These are phyloP conservation scores for Phaeotremella fagi DNA, from an alignment of 768 basidiomycete genomes.

Conservation along the genomic window DNA sequence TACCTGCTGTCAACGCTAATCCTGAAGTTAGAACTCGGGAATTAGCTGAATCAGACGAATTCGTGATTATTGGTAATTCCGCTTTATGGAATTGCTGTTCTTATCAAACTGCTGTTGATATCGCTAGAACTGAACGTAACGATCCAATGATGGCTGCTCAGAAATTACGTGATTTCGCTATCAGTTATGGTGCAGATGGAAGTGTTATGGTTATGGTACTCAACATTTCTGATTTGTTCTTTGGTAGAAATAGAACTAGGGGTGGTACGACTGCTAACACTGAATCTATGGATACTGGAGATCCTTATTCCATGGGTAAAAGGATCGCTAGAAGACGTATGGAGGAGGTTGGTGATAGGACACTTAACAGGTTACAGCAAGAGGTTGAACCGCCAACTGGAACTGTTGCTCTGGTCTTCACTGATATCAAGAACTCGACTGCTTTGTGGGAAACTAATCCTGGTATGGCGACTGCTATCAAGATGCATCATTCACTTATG, in stretches of 20 bases:
- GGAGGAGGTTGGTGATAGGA: slow-evolving; percentile 48
- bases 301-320: slow-evolving; percentile 20
- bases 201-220: slow-evolving; percentile 99
- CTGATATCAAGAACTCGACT: slow-evolving; percentile 95
- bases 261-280: slow-evolving; percentile 42
- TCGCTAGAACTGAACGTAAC: slow-evolving; percentile 67
- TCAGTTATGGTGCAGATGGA: slow-evolving; percentile 90
- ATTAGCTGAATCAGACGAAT: slow-evolving; percentile 81
- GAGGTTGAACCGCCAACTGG: slow-evolving; percentile 83
- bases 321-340: slow-evolving; percentile 31
- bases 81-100: slow-evolving; percentile 92
- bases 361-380: slow-evolving; percentile 55
- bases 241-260: slow-evolving; percentile 48
- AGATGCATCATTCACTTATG: slow-evolving; percentile 78
- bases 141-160: slow-evolving; percentile 90
- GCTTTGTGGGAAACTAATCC: slow-evolving; percentile 92
- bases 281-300: slow-evolving; percentile 53
- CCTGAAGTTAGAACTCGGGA: slow-evolving; percentile 69
- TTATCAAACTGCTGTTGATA: slow-evolving; percentile 93
- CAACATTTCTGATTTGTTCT: slow-evolving; percentile 70
- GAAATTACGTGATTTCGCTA: slow-evolving; percentile 91
- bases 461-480: slow-evolving; percentile 91
- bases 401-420: slow-evolving; percentile 88
- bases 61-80: slow-evolving; percentile 88
- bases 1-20: slow-evolving; percentile 83